These are phyloP conservation scores for Aegilops longissima DNA, from an alignment of 176 grass and related monocot genomes.

Conservation along the genomic window DNA sequence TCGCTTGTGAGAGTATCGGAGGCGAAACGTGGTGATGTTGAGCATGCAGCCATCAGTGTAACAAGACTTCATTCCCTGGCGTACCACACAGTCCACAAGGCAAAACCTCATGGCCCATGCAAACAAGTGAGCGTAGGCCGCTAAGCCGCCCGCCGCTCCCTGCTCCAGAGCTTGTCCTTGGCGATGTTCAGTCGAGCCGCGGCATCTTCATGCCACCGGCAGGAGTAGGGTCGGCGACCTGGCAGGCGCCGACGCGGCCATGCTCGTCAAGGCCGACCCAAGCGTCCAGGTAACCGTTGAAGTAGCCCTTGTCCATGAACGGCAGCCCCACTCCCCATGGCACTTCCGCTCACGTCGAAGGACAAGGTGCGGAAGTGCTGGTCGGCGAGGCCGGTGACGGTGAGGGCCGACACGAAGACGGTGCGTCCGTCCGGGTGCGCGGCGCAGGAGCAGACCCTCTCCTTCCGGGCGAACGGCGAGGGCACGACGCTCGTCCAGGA, in stretches of 20 bases:
- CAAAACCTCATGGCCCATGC: neutral
- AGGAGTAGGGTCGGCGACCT: neutral
- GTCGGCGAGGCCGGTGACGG: neutral
- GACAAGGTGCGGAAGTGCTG: neutral
- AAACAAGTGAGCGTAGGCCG: neutral
- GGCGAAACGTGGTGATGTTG: neutral
- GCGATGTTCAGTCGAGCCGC: neutral
- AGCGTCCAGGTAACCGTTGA: neutral
- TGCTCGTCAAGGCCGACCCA: conserved; percentile 13
- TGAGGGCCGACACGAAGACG: neutral
- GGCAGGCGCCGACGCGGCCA: neutral
- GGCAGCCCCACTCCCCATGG: neutral
- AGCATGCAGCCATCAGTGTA: neutral
- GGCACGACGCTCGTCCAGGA: neutral
- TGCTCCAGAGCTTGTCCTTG: neutral
- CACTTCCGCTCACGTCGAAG: neutral
- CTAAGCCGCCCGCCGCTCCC: neutral
- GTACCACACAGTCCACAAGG: neutral
- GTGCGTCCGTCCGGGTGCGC: neutral
- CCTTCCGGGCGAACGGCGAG: neutral
- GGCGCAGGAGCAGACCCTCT: neutral
- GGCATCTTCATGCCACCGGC: neutral
- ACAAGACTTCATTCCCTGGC: neutral
- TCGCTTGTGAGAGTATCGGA: neutral
- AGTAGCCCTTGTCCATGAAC: neutral